Evolutionary conservation across 768 basidiomycete genomes (phyloP).

Genomic region (Dacryopinax spathularia): DNA sequence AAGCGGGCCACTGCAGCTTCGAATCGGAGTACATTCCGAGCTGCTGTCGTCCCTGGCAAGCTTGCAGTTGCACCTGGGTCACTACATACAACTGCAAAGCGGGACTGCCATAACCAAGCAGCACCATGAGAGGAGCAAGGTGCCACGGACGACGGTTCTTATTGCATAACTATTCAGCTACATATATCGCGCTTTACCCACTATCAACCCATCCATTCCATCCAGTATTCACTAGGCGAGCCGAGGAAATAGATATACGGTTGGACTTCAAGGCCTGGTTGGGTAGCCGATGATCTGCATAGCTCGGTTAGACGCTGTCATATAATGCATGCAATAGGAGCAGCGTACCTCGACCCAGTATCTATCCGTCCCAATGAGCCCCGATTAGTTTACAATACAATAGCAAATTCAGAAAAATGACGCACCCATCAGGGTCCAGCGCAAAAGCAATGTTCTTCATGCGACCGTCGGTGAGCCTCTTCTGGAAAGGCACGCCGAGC

Average conservation of each 20-base stretch:
- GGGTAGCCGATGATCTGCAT: slow-evolving; percentile 1
- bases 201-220: no score
- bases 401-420: neutral
- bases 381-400: neutral
- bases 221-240: no score
- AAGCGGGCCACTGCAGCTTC: no score
- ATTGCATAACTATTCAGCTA: neutral
- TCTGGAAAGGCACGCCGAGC: slow-evolving; percentile 74
- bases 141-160: neutral
- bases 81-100: no score
- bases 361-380: neutral
- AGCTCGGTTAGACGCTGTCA: neutral
- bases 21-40: no score
- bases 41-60: no score
- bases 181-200: no score
- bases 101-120: no score
- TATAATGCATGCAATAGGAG: neutral
- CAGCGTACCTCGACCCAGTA: slow-evolving; percentile 11
- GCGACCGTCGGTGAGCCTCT: slow-evolving; percentile 67
- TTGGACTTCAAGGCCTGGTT: neutral
- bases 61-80: no score
- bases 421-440: slow-evolving; percentile 14
- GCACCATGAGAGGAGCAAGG: no score
- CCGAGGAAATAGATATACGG: neutral
- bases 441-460: slow-evolving; percentile 71